Evolutionary conservation across 1,139 yeast genomes (phyloP).

Genomic region (Chernovozyma sophiae-reginae): DNA sequence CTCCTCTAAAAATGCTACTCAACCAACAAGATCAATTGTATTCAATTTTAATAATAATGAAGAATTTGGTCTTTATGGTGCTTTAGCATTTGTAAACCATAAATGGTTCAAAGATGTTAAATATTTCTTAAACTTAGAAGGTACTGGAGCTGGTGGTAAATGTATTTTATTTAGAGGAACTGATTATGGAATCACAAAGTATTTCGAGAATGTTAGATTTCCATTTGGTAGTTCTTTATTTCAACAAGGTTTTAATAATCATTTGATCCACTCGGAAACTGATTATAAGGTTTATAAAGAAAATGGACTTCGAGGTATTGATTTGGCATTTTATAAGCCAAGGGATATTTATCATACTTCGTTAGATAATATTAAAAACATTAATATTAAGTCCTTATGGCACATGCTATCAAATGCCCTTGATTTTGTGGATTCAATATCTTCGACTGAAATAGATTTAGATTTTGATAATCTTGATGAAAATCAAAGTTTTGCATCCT

Average conservation of each 20-base stretch:
- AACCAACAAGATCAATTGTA: constrained; percentile 67
- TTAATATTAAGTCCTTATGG: constrained; percentile 66
- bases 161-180: constrained; percentile 82
- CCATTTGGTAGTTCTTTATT: constrained; percentile 79
- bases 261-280: constrained; percentile 76
- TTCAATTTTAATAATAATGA: constrained; percentile 89
- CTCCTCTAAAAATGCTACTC: constrained; percentile 32
- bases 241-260: constrained; percentile 76
- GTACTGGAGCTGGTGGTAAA: constrained; percentile 94
- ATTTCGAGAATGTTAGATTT: constrained; percentile 46
- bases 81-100: constrained; percentile 63
- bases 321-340: constrained; percentile 57
- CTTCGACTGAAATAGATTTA: constrained; percentile 38
- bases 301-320: constrained; percentile 77
- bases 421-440: constrained; percentile 46
- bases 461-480: constrained; percentile 18
- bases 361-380: constrained; percentile 63
- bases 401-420: constrained; percentile 75
- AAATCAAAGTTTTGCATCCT: constrained; percentile 38
- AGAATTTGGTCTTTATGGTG: constrained; percentile 86
- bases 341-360: constrained; percentile 80
- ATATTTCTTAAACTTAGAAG: constrained; percentile 81
- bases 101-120: constrained; percentile 65
- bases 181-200: constrained; percentile 59
- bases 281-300: constrained; percentile 72